Conservation (phyloP, 164 flowering plant species). For the Warburgia ugandensis region DNA sequence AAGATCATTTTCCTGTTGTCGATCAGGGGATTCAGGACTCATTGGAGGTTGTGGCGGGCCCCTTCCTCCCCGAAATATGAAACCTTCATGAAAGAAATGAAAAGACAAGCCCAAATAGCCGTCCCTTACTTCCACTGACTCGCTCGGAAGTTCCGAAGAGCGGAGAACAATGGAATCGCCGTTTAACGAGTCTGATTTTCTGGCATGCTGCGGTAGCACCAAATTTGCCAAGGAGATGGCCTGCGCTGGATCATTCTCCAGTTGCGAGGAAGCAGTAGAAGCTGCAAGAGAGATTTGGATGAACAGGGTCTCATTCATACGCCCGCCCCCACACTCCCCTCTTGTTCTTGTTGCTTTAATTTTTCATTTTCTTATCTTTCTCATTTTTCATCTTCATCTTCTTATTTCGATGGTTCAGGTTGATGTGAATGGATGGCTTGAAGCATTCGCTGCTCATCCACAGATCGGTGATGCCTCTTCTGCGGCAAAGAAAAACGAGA, state of each 20-base stretch:
- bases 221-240: constrained; percentile 54
- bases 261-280: constrained; percentile 29
- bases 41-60: too few relatives aligned
- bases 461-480: constrained; percentile 51
- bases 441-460: constrained; percentile 85
- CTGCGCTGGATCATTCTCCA: constrained; percentile 33
- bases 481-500: constrained; percentile 17
- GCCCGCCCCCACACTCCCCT: too few relatives aligned
- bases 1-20: too few relatives aligned
- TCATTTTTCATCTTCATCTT: neutral
- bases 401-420: too few relatives aligned
- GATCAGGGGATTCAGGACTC: too few relatives aligned
- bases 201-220: constrained; percentile 76
- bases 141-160: too few relatives aligned
- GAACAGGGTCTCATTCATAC: constrained; percentile 42
- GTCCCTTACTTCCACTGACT: too few relatives aligned
- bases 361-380: neutral
- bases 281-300: constrained; percentile 72
- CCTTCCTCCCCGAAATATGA: too few relatives aligned
- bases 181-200: constrained; percentile 40
- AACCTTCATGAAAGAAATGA: too few relatives aligned
- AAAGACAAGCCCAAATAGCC: too few relatives aligned
- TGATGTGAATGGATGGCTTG: constrained; percentile 80
- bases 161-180: constrained; percentile 10
- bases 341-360: neutral